Evolutionary conservation across 768 basidiomycete genomes (phyloP), one percentile per base, ranked within the genome.

Genomic region (Hypholoma fasciculare): DNA sequence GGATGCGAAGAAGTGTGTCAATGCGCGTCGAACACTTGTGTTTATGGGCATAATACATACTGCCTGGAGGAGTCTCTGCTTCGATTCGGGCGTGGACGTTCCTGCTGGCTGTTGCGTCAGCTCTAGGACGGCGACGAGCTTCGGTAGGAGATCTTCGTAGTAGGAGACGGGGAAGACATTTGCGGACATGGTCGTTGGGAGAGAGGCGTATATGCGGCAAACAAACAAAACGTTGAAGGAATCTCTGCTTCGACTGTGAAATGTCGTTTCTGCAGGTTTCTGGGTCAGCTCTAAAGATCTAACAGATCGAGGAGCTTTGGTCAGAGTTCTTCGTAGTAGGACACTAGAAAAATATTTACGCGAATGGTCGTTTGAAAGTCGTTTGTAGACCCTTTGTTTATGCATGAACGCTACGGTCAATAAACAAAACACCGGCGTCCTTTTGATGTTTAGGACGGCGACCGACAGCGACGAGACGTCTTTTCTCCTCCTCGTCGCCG

Each of bases 1-100:
- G 23, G 4, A 23, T 92, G 53, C 7, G 42, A 50, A 26, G n/a
- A 12, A 54, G 43, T 17, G 23, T 13, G 47, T 34, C 30, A 13
- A 48, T 9, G 23, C 14, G 23, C n/a, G n/a, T n/a, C n/a, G n/a
- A n/a, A n/a, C n/a, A 23, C 23, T 23, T 23, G 23, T 34, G 30
- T 9, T 9, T 34, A 34, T 34, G 30, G 2, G 30, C 23, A 23
- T 23, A 23, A 4, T 34, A 19, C 79, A 49, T 52, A 89, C 89
- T 34, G 88, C 85, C 59, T 86, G 82, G 8, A 90, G 75, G 7
- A 91, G 76, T 16, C 82, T 79, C 63, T 90, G 90, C 63, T 83
- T 89, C 17, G 83, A 79, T 58, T 85, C 82, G 3, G 80, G 79
- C 12, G 81, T 86, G 14, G 72, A 70, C 2, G 78, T 74, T 0